phyloP scores from a whole-genome alignment of 2,329 filamentous ascomycete species.

The Lecanosticta acicola region DNA sequence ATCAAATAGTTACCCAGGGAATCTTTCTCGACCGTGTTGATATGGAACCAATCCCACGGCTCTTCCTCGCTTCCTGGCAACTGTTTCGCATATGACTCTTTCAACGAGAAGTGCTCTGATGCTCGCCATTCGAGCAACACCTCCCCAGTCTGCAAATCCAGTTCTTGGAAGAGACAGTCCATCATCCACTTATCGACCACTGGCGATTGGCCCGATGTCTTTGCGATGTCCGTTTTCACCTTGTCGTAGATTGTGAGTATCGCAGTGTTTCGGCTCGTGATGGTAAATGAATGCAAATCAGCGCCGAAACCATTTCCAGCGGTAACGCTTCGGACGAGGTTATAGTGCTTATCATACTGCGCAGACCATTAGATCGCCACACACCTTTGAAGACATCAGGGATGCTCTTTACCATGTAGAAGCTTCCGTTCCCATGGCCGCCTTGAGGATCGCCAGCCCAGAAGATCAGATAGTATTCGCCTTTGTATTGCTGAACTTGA shows the following conservation, averaged over 20 bases:
- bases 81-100: slow-evolving; percentile 36
- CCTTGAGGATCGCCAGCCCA: slow-evolving; percentile 44
- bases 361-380: background rate
- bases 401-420: slow-evolving; percentile 43
- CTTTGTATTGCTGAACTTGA: slow-evolving; percentile 41
- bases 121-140: slow-evolving; percentile 54
- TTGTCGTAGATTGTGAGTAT: slow-evolving; percentile 38
- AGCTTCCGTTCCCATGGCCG: slow-evolving; percentile 44
- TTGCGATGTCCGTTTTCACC: slow-evolving; percentile 11
- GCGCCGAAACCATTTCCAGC: slow-evolving; percentile 33
- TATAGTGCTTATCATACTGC: slow-evolving; percentile 22
- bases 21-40: slow-evolving; percentile 53
- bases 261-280: slow-evolving; percentile 37
- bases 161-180: slow-evolving; percentile 30
- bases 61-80: slow-evolving; percentile 37
- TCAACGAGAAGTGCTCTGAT: slow-evolving; percentile 47
- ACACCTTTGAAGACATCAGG: background rate
- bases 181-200: slow-evolving; percentile 25
- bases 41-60: slow-evolving; percentile 51
- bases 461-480: slow-evolving; percentile 43
- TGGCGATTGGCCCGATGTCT: background rate
- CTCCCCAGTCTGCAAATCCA: slow-evolving; percentile 48
- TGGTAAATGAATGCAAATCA: slow-evolving; percentile 41
- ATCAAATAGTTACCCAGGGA: slow-evolving; percentile 49
- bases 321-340: slow-evolving; percentile 35